Evolutionary conservation across 176 grass and related monocot genomes (phyloP).

Genomic region (Lolium perenne): DNA sequence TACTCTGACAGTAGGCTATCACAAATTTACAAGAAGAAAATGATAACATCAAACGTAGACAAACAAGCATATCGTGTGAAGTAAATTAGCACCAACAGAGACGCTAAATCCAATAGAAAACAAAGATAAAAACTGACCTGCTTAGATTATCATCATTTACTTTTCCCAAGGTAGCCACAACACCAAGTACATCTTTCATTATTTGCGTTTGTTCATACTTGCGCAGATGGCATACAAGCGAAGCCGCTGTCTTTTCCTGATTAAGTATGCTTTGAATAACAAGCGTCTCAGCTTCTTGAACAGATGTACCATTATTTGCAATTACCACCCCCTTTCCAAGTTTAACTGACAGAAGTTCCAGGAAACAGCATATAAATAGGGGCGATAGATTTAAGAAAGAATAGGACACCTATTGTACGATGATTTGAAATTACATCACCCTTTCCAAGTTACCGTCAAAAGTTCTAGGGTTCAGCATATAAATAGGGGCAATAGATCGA

Average conservation of each 20-base stretch:
- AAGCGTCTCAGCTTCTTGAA: slow-evolving; percentile 54
- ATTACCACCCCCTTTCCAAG: slow-evolving; percentile 46
- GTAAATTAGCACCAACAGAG: slow-evolving; percentile 29
- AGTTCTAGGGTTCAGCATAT: slow-evolving; percentile 20
- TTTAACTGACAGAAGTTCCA: slow-evolving; percentile 54
- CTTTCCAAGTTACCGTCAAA: slow-evolving; percentile 58
- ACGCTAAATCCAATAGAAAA: slow-evolving; percentile 18
- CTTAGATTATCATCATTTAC: slow-evolving; percentile 76
- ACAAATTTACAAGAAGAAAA: slow-evolving; percentile 46
- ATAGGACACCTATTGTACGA: slow-evolving; percentile 39
- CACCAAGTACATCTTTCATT: slow-evolving; percentile 72
- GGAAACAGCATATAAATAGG: slow-evolving; percentile 21
- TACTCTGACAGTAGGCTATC: slow-evolving; percentile 80
- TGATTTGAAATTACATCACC: slow-evolving; percentile 42
- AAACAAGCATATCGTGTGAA: slow-evolving; percentile 31
- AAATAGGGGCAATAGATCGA: slow-evolving; percentile 12
- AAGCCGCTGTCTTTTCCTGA: slow-evolving; percentile 58
- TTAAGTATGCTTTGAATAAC: slow-evolving; percentile 59
- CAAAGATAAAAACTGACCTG: slow-evolving; percentile 59
- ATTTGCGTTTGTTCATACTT: slow-evolving; percentile 37
- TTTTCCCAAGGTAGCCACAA: slow-evolving; percentile 82
- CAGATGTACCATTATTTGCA: slow-evolving; percentile 51
- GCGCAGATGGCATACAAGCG: slow-evolving; percentile 60
- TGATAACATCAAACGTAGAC: not conserved
- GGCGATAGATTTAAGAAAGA: not conserved